Evolutionary conservation across 208 protist genomes (phyloP), one percentile per base, ranked within the genome.

Genomic region (Leishmania martiniquensis): DNA sequence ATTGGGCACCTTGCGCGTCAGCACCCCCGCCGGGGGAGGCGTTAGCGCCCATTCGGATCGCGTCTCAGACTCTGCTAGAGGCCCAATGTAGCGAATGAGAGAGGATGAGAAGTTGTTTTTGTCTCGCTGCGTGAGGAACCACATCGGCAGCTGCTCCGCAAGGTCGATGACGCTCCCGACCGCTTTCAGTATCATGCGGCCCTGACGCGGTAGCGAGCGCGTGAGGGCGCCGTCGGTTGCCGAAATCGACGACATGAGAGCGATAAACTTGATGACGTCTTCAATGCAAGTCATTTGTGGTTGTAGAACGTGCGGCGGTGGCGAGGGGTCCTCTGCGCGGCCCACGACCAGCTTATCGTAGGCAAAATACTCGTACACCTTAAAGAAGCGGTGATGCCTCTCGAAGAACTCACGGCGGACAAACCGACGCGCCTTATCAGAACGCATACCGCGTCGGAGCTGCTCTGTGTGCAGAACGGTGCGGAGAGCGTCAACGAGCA

Each of bases 1-100:
- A 57, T 83, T 77, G 29, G 76, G 79, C 9, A 87, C 79, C 32
- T 82, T 85, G 32, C 81, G 76, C 51, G 66, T 88, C 5, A 83
- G 81, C 54, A 57, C 45, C 13, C 78, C 72, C 5, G 9, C 2
- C 42, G 44, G 72, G 34, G 54, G 62, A 15, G 60, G 72, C 54
- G 72, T 76, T 52, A 78, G 54, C 37, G 81, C 82, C 44, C 59
- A 76, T 2, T 9, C 10, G 20, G 83, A 72, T 42, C n/a, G 60
- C 45, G 54, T n/a, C 12, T 47, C 22, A 7, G 71, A 74, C 47
- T 77, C 68, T 29, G 63, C 75, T 0, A 75, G 54, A 15, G 89
- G 75, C 17, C 88, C 91, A 42, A 97, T 91, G 85, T 94, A 98
- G 9, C 91, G 94, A 62, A 98, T 96, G 34, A 96, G 77, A 0